Base-by-base conservation (phyloP, 495 filamentous ascomycete species). In the Podospora australis region DNA sequence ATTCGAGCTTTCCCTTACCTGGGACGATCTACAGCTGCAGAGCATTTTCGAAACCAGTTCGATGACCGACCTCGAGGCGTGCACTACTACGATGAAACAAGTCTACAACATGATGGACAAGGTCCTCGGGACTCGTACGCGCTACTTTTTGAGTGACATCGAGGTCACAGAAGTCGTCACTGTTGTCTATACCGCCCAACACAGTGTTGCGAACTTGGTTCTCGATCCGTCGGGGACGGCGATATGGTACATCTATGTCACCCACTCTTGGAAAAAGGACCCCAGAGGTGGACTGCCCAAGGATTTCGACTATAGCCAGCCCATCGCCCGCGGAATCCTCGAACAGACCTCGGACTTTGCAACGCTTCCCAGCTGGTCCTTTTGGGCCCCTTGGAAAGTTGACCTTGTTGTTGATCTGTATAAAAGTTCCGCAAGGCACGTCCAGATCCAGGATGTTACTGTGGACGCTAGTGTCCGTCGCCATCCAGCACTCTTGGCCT, bases 301-400 rank as follows among this genome's bases (percentile, higher is more conserved):
- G 21, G 7, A 4, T 1, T 52, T 53, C 48, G 55, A 70, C n/a
- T 72, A 78, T 7, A 16, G 50, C n/a, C 82, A 81, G 77, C 61
- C 79, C 25, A 50, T 83, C 56, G 80, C 22, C 50, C 44, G 35
- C 6, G 43, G 45, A 35, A 30, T 9, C 4, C 44, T 14, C 2
- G 8, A 14, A 14, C 19, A 7, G 25, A 23, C 3, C 26, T 22
- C 17, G 3, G 38, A n/a, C 6, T 4, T 3, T 6, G 9, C 13
- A 40, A 36, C n/a, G 13, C 9, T n/a, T n/a, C 14, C 24, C 0
- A 22, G 38, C 4, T 50, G 47, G 74, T 40, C 63, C 55, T 23
- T 46, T 46, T 26, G 43, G 52, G 13, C 71, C 52, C 41, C 53
- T 38, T n/a, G 43, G 66, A 3, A 21, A 66, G 77, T 23, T 76